Evolutionary conservation across 805 yeast species (phyloP).

Genomic region (Brettanomyces custersianus): DNA sequence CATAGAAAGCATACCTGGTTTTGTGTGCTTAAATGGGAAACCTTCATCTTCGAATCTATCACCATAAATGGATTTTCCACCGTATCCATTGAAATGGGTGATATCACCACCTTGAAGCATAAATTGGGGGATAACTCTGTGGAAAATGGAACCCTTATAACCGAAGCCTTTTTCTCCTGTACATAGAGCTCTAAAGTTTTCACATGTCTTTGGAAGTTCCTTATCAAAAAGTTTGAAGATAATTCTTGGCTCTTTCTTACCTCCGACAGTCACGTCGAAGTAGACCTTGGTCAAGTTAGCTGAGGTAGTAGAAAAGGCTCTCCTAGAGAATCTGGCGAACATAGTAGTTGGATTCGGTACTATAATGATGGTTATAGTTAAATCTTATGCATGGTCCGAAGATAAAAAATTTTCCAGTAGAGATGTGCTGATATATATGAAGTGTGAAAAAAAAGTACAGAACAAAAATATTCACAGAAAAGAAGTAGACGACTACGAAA

Average conservation of each 20-base stretch:
- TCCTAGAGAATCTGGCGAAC: conserved; percentile 18
- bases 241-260: conserved; percentile 44
- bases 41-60: conserved; percentile 71
- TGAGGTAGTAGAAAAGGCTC: conserved; percentile 43
- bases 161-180: conserved; percentile 91
- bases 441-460: too few species aligned
- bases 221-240: conserved; percentile 84
- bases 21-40: conserved; percentile 64
- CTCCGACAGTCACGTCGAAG: conserved; percentile 49
- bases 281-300: conserved; percentile 41
- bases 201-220: conserved; percentile 91
- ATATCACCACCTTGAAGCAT: conserved; percentile 96
- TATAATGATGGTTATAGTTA: too few species aligned
- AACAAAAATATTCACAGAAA: too few species aligned
- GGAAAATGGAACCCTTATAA: conserved; percentile 78
- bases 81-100: conserved; percentile 77
- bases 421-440: too few species aligned
- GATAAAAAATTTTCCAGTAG: too few species aligned
- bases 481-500: too few species aligned
- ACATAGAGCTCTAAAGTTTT: conserved; percentile 89
- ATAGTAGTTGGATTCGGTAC: not conserved
- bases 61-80: conserved; percentile 85
- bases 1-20: conserved; percentile 82
- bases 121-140: conserved; percentile 92
- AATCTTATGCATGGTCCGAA: too few species aligned